Percentiles rank a stretch among this genome's conserved stretches.
phyloP scores from a whole-genome alignment of 495 filamentous ascomycete species.

The Daldinia caldariorum region DNA sequence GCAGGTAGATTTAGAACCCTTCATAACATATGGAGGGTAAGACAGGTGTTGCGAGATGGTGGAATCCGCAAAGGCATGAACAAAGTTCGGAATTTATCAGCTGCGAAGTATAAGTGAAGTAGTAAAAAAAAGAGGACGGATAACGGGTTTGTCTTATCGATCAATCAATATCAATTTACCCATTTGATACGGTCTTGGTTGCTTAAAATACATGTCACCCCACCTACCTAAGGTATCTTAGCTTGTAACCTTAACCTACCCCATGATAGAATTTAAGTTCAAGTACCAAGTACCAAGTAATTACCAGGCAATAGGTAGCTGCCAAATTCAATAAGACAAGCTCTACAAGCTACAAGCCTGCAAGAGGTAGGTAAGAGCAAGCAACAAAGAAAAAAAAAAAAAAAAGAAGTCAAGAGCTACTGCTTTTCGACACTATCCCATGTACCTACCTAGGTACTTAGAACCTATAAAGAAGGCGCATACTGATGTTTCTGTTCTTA shows the following conservation, averaged over 20 bases:
- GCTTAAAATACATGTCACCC: too few species aligned
- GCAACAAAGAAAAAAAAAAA: not conserved
- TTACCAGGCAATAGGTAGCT: too few species aligned
- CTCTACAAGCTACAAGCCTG: not conserved
- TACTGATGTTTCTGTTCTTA: not conserved
- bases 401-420: not conserved
- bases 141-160: conserved; percentile 15
- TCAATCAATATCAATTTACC: not conserved
- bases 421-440: not conserved
- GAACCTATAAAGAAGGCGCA: not conserved
- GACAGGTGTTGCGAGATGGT: not conserved
- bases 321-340: not conserved
- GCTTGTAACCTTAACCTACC: too few species aligned
- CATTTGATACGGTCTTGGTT: not conserved
- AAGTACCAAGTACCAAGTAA: not conserved
- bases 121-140: conserved; percentile 5
- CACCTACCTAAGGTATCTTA: too few species aligned
- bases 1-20: conserved; percentile 34
- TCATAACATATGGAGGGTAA: conserved; percentile 36
- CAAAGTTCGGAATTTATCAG: not conserved
- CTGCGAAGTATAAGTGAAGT: not conserved
- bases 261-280: not conserved
- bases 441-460: not conserved
- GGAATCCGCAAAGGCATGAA: not conserved
- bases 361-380: conserved; percentile 1